Evolutionary conservation across 2,329 filamentous ascomycete genomes (phyloP), one percentile per base, ranked within the genome.

Genomic region (Ophiostoma montium): DNA sequence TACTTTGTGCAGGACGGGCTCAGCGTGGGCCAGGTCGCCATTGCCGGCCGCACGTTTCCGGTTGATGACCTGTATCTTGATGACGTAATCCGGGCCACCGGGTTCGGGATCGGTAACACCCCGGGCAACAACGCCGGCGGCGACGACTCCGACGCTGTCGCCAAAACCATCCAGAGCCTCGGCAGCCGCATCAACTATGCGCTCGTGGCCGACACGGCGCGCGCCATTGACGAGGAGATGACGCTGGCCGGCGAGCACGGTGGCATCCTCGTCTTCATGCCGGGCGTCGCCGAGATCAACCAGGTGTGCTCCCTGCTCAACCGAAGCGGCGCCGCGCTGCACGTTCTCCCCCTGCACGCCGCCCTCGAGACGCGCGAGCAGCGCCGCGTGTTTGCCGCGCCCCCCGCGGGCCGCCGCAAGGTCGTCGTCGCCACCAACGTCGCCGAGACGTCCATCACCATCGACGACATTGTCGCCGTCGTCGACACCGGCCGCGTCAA

Each of bases 391-490:
- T 98, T 98, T 61, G 73, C 78, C 27, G 72, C 73, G 13, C 69
- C 92, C 5, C 89, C 90, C 0, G 63, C 68, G 3, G 88, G 88
- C 0, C 89, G 86, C 65, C 76, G 92, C 33, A 98, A 98, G 65
- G 78, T 98, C 12, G 85, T 98, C 32, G 86, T 90, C 7, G 86
- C 92, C 1, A 98, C 92, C 41, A 98, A 98, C 59, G 90, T 98
- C 2, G 92, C 92, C 2, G 92, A 98, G 63, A 98, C 92, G 0
- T 96, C 92, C 2, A 96, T 98, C 62, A 98, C 92, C 0, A 98
- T 98, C 52, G 89, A 95, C 61, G 92, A 98, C 61, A 86, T 98
- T 48, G 85, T 96, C 2, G 90, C 86, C 2, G 92, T 98, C 42
- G 90, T 98, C 54, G 92, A 98, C 62, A 92, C 84, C 11, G 92